A percentile compares a stretch with the other conserved stretches of the same genome.
Evolutionary conservation across 352 stramenopile genomes (phyloP).

Genomic region (Peronospora belbahrii): DNA sequence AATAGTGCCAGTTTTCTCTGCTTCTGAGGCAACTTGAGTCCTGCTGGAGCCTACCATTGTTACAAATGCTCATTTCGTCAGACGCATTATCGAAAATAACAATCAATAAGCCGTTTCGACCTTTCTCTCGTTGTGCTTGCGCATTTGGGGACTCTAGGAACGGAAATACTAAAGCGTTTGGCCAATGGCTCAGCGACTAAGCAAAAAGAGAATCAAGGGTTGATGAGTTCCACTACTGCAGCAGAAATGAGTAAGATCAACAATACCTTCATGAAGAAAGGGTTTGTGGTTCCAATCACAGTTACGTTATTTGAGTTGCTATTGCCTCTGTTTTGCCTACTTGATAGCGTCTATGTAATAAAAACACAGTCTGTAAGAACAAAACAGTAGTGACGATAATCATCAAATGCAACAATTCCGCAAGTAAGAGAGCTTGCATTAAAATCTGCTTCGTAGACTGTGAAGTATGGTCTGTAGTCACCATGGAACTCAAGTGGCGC

Average conservation of each 20-base stretch:
- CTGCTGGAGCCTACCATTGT: background rate
- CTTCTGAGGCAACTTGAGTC: slow-evolving; percentile 10
- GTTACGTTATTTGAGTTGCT: slow-evolving; percentile 42
- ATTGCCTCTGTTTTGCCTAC: slow-evolving; percentile 44
- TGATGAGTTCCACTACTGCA: background rate
- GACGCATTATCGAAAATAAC: background rate
- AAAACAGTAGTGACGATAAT: no score
- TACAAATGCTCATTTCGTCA: background rate
- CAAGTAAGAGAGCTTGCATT: slow-evolving; percentile 37
- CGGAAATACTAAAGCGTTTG: slow-evolving; percentile 72
- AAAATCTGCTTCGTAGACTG: slow-evolving; percentile 82
- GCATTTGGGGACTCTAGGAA: slow-evolving; percentile 40
- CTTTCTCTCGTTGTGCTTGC: slow-evolving; percentile 13
- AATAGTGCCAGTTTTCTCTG: slow-evolving; percentile 32
- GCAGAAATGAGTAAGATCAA: background rate
- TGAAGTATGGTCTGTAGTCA: slow-evolving; percentile 82
- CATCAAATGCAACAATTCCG: background rate
- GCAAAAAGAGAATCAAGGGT: background rate
- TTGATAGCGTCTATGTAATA: slow-evolving; percentile 35
- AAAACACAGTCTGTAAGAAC: slow-evolving; percentile 2
- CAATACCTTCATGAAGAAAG: slow-evolving; percentile 85
- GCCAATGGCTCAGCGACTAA: slow-evolving; percentile 67
- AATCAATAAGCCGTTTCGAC: background rate
- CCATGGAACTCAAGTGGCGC: slow-evolving; percentile 69
- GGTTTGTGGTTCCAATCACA: slow-evolving; percentile 79